These are phyloP conservation scores for Gossypium laxum DNA, from an alignment of 441 rosid species.

Conservation along the genomic window DNA sequence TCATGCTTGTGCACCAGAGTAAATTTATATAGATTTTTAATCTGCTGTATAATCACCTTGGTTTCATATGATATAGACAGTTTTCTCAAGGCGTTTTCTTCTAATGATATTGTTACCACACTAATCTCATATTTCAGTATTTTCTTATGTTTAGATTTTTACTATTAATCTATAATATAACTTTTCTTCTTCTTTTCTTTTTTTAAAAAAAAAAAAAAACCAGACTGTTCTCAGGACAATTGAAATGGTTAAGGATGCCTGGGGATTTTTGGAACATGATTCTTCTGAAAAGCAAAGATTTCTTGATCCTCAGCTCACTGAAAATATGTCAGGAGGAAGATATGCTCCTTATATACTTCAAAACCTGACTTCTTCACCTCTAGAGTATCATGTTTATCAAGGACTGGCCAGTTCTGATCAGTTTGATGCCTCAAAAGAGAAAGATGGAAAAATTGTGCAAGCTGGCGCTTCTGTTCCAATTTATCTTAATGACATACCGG, in stretches of 20 bases:
- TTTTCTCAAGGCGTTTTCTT: neutral
- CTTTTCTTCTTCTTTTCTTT: constrained; percentile 1
- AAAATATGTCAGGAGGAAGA: constrained; percentile 41
- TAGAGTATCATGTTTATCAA: constrained; percentile 53
- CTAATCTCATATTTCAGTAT: neutral
- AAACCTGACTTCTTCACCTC: constrained; percentile 76
- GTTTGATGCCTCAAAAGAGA: constrained; percentile 34
- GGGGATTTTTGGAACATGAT: constrained; percentile 36
- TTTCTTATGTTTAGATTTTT: neutral
- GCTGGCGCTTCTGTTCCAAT: constrained; percentile 76
- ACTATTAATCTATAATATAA: neutral
- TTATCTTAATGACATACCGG: constrained; percentile 49
- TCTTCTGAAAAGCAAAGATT: constrained; percentile 32
- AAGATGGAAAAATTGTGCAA: constrained; percentile 45
- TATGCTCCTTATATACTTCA: constrained; percentile 80
- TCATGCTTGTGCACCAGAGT: neutral
- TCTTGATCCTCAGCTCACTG: constrained; percentile 28
- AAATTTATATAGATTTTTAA: neutral
- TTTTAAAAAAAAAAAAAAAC: neutral
- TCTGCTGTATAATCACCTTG: neutral
- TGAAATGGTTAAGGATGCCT: constrained; percentile 67
- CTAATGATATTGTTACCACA: neutral
- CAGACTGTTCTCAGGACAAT: constrained; percentile 62
- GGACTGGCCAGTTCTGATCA: constrained; percentile 38
- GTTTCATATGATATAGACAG: neutral